Base-by-base conservation (phyloP, 208 protist species). In the Leishmania turanica region DNA sequence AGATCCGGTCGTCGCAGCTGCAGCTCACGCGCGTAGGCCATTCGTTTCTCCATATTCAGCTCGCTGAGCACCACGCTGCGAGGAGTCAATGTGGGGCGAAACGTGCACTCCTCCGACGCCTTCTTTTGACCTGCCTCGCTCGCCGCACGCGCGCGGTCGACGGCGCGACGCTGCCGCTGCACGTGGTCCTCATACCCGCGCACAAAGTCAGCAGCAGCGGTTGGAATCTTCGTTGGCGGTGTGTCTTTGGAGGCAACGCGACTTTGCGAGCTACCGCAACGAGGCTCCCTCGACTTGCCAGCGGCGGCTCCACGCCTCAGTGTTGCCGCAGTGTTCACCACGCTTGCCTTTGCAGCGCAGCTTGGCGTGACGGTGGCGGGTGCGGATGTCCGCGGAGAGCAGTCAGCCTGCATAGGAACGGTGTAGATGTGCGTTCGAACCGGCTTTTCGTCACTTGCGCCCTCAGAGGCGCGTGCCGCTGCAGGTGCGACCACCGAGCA, bases 61-160 rank as follows among this genome's bases (percentile, higher is more conserved):
- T 80, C 65, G 73, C 89, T 93, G 75, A 93, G 80, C 51, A 49
- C 75, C 24, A 79, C 75, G 31, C 87, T 91, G 54, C 65, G 85
- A 19, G 75, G 62, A 37, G 78, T 86, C 24, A 93, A 81, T 0
- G 69, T 78, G 40, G 89, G 87, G 31, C 58, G 56, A 34, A 93
- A 91, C 2, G 86, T 85, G 68, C 79, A 92, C 42, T 79, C 24
- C 60, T 86, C 82, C 2, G 6, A 27, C 40, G 2, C 40, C 0
- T 34, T 34, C 3, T 34, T 34, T 51, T 51, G 74, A 34, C 2
- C 13, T 24, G 62, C 7, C 13, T 64, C 40, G n/a, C 47, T 45
- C 2, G 53, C 53, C 49, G 73, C 17, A 47, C 73, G 69, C 27
- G n/a, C 66, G 0, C 31, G 65, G 15, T 74, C 65, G 56, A 34